These are phyloP conservation scores for Escallonia rubra DNA, from an alignment of 129 eudicot species.

Conservation along the genomic window DNA sequence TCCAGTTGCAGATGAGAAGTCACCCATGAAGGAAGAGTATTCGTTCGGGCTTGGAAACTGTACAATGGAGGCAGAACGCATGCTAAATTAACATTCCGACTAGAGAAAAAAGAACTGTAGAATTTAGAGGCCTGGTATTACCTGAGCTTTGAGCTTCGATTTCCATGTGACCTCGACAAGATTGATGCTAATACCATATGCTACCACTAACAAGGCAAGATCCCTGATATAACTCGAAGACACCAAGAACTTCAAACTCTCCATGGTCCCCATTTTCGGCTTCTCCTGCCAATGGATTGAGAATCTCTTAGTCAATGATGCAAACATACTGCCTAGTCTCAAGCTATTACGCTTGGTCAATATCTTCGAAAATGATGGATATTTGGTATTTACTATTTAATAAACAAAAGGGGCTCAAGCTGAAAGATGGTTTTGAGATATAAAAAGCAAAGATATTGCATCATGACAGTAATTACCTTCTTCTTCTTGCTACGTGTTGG, in stretches of 20 bases:
- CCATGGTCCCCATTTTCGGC: conserved; percentile 96
- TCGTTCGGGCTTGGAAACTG: conserved; percentile 99
- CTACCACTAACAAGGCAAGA: conserved; percentile 94
- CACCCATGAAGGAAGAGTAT: conserved; percentile 98
- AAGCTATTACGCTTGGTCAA: neutral
- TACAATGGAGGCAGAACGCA: conserved; percentile 1
- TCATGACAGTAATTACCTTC: conserved; percentile 46
- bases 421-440: neutral
- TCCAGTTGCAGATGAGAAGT: conserved; percentile 99
- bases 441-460: neutral
- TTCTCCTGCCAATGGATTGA: conserved; percentile 55
- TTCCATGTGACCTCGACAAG: conserved; percentile 99
- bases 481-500: conserved; percentile 95
- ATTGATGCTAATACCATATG: conserved; percentile 93
- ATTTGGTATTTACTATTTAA: neutral
- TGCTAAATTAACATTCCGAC: neutral
- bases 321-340: neutral
- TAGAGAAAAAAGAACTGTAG: neutral
- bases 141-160: conserved; percentile 99
- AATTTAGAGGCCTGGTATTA: conserved; percentile 12
- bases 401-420: neutral
- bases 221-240: conserved; percentile 89
- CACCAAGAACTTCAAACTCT: conserved; percentile 92
- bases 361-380: neutral
- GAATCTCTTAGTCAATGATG: neutral